Conservation (phyloP, 371 early-diverging fungal genomes). For the Nematocida ausubeli region DNA sequence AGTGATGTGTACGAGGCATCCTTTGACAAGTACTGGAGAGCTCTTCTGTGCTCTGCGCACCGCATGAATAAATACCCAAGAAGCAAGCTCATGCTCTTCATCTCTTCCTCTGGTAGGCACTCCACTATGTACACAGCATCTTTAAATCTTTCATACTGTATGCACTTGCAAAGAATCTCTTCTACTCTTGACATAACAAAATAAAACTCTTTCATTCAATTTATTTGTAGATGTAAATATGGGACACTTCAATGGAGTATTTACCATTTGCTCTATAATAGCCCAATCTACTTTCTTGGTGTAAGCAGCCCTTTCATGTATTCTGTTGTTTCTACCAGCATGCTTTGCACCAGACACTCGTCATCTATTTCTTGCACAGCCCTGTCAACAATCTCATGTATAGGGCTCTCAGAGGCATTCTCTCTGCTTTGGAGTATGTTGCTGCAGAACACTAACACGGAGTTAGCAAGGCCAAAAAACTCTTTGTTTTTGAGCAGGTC, state of each 20-base stretch:
- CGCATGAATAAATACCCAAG: conserved; percentile 61
- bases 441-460: conserved; percentile 6
- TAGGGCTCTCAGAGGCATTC: not conserved
- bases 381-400: conserved; percentile 23
- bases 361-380: conserved; percentile 41
- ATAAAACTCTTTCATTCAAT: conserved; percentile 46
- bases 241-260: not conserved
- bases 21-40: conserved; percentile 47
- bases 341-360: conserved; percentile 30
- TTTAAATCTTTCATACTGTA: conserved; percentile 48
- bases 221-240: conserved; percentile 33
- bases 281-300: not conserved
- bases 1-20: conserved; percentile 55
- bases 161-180: conserved; percentile 28
- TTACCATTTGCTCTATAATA: conserved; percentile 14
- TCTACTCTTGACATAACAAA: conserved; percentile 39
- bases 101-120: not conserved
- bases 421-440: conserved; percentile 7
- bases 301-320: not conserved
- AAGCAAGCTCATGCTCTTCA: not conserved
- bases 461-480: conserved; percentile 4
- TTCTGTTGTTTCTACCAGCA: conserved; percentile 11
- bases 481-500: conserved; percentile 32
- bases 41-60: conserved; percentile 61
- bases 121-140: conserved; percentile 45